Base-by-base conservation (phyloP, 768 basidiomycete species). In the Collybia mongolica region DNA sequence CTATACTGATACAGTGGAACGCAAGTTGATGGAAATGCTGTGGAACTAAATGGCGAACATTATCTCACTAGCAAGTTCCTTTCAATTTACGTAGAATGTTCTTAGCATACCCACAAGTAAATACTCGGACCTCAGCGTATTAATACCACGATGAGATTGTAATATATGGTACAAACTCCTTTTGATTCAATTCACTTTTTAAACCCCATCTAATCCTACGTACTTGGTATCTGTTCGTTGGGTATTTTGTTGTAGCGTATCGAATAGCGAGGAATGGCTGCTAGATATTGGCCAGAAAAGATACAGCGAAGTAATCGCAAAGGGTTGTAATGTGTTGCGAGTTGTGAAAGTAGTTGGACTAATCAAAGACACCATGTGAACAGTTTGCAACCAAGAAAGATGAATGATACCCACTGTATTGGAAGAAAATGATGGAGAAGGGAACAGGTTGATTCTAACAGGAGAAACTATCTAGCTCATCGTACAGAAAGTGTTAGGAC, bases 241-340 rank as follows among this genome's bases (percentile, higher is more conserved):
- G 57, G 52, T 44, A 60, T 59, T 41, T 64, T 64, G 47, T 57
- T 60, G 51, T 73, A 74, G 2, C 70, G 65, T 46, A 72, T 72
- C 15, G 67, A 69, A 49, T 72, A 70, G 3, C 61, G 61, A 22
- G 78, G 72, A 44, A 83, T 82, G 8, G 78, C 75, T 20, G 72
- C 72, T 1, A 84, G 67, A 49, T 75, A 66, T 52, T 71, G 69
- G 1, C 83, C 83, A 9, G 65, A 65, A 41, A 84, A 61, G 17
- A 84, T 61, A 48, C 68, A 71, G 54, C 69, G 74, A 39, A 80
- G 61, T 19, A 84, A 64, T 19, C 81, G 77, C 39, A 83, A 60
- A 0, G 83, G 83, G 56, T 81, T 81, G 60, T 85, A 85, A 57
- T 83, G 80, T 26, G 59, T 68, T 23, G 75, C 73, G 3, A 84